These are phyloP conservation scores for Cystobasidium pallidum DNA, from an alignment of 1,284 basidiomycete genomes.

Conservation along the genomic window DNA sequence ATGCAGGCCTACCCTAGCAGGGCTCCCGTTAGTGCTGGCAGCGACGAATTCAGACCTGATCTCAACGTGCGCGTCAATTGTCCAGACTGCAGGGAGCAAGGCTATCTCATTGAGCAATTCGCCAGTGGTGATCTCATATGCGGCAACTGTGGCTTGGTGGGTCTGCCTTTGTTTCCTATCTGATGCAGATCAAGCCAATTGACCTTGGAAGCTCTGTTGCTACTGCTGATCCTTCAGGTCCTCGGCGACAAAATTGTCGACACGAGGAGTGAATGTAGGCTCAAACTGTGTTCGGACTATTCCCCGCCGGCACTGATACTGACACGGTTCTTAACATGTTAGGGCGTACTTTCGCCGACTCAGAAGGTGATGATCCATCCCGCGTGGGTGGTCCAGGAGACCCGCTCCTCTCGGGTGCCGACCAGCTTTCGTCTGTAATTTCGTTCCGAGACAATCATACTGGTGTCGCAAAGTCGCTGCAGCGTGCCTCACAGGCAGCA, in stretches of 20 bases:
- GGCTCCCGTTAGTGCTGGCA: constrained; percentile 6
- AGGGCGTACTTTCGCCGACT: constrained; percentile 93
- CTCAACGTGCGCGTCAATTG: constrained; percentile 83
- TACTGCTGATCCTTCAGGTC: constrained; percentile 43
- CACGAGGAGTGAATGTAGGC: constrained; percentile 86
- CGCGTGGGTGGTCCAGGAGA: constrained; percentile 98
- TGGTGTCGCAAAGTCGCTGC: constrained; percentile 86
- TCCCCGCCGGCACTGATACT: constrained; percentile 28
- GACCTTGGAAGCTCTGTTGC: constrained; percentile 21
- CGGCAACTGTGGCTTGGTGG: constrained; percentile 80
- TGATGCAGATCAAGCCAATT: neutral
- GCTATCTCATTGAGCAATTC: constrained; percentile 95
- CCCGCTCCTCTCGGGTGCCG: constrained; percentile 83
- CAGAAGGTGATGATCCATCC: constrained; percentile 94
- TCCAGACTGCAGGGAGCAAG: constrained; percentile 89
- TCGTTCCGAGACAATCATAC: constrained; percentile 92
- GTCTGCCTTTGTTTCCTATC: constrained; percentile 1
- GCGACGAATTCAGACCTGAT: constrained; percentile 39
- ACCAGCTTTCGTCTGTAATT: constrained; percentile 91
- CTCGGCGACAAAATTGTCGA: constrained; percentile 96
- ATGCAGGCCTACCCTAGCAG: constrained; percentile 43
- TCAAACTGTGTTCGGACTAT: constrained; percentile 52
- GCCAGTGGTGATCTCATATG: constrained; percentile 97
- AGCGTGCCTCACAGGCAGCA: constrained; percentile 82
- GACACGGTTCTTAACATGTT: constrained; percentile 47